Evolutionary conservation across 2,329 filamentous ascomycete species (phyloP), one percentile per base, ranked within the genome.

Genomic region (Exophiala viscosa): DNA sequence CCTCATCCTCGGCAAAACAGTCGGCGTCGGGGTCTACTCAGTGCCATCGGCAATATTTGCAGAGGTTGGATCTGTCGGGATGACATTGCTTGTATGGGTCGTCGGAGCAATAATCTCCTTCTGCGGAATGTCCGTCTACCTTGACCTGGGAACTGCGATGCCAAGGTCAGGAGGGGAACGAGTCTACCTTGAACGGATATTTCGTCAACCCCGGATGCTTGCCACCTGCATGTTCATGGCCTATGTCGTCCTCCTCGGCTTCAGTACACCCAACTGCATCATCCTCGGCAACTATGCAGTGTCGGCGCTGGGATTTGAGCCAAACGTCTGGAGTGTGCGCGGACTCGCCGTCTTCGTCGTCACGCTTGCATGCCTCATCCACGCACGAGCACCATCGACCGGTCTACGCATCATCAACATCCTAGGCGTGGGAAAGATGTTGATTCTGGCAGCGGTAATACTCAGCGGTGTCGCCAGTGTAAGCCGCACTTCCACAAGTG

Each of bases 21-120:
- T 74, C 18, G 73, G 73, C 2, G 65, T 72, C 9, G 69, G 74
- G 54, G 67, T 79, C 15, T 82, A 81, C 61, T 80, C 79, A 0
- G 79, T 79, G 1, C 79, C 79, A 1, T 76, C 76, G 1, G 76
- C 77, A 13, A 77, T 82, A 39, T 79, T 79, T 50, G 71, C 72
- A 7, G 74, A 75, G 1, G 75, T 78, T 1, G 79, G 79, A 0
- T 80, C 74, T 3, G 78, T 81, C 2, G 80, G 79, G 3, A 73
- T 79, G 45, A 70, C 74, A 4, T 64, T 83, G 14, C 66, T 78
- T 35, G 64, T 82, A 15, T 83, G 80, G 80, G 69, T 79, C 1
- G 65, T 81, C 7, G 79, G 76, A 28, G 68, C 66, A 13, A 48
- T 73, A 2, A 70, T 76, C 28, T 73, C 72, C 1, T 73, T 74